These are phyloP conservation scores for Drechslerella dactyloides DNA, from an alignment of 2,329 filamentous ascomycete species.

Conservation along the genomic window DNA sequence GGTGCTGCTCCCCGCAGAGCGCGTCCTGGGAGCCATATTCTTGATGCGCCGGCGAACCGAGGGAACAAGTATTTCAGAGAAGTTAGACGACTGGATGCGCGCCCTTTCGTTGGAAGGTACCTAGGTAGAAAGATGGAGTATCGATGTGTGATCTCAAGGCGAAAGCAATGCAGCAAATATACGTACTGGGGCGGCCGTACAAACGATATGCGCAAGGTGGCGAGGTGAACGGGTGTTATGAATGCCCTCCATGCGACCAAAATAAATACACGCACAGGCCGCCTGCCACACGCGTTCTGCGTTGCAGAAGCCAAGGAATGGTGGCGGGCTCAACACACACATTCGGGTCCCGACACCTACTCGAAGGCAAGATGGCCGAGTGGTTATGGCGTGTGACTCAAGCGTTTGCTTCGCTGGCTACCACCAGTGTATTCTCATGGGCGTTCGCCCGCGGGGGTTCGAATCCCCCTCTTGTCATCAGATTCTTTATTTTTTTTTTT, in stretches of 20 bases:
- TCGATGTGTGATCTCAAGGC: too few species aligned
- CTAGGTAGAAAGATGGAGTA: too few species aligned
- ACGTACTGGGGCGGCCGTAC: too few species aligned
- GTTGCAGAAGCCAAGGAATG: neutral
- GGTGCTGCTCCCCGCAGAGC: slow-evolving; percentile 21
- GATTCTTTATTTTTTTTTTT: too few species aligned
- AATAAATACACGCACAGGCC: slow-evolving; percentile 1
- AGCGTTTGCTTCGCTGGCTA: neutral
- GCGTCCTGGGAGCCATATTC: slow-evolving; percentile 16
- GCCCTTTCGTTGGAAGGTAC: too few species aligned
- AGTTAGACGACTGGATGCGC: too few species aligned
- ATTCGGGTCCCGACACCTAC: too few species aligned
- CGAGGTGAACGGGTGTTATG: too few species aligned
- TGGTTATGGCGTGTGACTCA: slow-evolving; percentile 7
- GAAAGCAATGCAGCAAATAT: too few species aligned
- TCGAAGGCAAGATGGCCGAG: slow-evolving; percentile 6
- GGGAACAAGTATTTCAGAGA: too few species aligned
- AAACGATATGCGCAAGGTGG: too few species aligned
- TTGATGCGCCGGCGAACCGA: neutral
- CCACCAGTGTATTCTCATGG: neutral
- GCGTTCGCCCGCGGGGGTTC: slow-evolving; percentile 17
- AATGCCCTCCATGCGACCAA: neutral
- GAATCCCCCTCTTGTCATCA: slow-evolving; percentile 25
- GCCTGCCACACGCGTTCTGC: neutral
- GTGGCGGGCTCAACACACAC: neutral